A percentile compares a stretch with the other conserved stretches of the same genome.
Evolutionary conservation across 345 rosid genomes (phyloP).

Genomic region (Populus davidiana): DNA sequence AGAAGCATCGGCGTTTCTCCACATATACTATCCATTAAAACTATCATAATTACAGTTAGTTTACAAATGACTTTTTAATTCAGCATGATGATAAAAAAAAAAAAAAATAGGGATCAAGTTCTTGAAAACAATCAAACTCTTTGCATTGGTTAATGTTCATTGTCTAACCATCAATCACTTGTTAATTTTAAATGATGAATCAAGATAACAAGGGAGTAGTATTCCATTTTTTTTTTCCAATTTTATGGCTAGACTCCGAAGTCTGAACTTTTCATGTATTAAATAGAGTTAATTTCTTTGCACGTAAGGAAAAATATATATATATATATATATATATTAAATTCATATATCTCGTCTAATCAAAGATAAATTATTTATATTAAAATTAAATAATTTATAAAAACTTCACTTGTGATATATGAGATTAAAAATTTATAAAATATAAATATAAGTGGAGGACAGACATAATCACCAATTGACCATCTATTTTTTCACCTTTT

Average conservation of each 20-base stretch:
- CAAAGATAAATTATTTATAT: not conserved
- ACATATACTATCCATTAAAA: not conserved
- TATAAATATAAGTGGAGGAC: not conserved
- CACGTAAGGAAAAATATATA: no score
- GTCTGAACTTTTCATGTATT: no score
- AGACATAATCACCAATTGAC: not conserved
- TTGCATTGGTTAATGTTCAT: not conserved
- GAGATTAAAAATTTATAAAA: no score
- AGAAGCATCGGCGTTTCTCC: not conserved
- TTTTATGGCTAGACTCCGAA: no score
- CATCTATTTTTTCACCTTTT: not conserved
- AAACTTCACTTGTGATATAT: no score
- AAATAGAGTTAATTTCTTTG: no score
- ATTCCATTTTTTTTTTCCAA: not conserved
- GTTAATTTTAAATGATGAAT: no score
- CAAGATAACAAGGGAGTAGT: not conserved
- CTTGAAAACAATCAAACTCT: not conserved
- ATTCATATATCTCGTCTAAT: not conserved
- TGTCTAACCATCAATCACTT: not conserved
- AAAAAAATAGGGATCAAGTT: not conserved
- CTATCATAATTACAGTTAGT: not conserved
- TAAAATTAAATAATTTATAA: not conserved
- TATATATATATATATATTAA: not conserved
- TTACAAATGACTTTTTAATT: not conserved
- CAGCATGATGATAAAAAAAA: not conserved